These are phyloP conservation scores for Yamadazyma tumulicola DNA, from an alignment of 805 yeast genomes.

Conservation along the genomic window DNA sequence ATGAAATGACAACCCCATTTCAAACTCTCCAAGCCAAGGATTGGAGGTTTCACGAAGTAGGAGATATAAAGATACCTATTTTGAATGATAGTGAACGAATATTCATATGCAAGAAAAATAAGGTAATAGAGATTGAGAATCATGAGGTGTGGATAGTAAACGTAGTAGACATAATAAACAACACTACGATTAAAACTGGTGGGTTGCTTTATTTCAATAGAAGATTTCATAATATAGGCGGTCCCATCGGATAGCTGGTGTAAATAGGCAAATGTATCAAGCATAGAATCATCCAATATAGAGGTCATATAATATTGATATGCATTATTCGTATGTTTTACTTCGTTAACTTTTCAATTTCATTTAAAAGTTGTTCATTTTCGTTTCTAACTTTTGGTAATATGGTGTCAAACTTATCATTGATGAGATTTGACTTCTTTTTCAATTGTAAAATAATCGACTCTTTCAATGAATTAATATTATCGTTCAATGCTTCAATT, in stretches of 20 bases:
- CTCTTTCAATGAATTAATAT: constrained; percentile 25
- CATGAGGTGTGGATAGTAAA: constrained; percentile 91
- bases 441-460: constrained; percentile 22
- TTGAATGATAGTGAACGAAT: constrained; percentile 55
- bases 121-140: constrained; percentile 61
- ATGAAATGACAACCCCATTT: constrained; percentile 57
- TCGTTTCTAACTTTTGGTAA: constrained; percentile 25
- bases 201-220: constrained; percentile 67
- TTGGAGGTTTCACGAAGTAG: constrained; percentile 25
- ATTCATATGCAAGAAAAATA: constrained; percentile 55
- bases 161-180: constrained; percentile 54
- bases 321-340: constrained; percentile 9
- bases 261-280: not conserved
- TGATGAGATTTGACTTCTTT: constrained; percentile 22
- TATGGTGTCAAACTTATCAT: constrained; percentile 34
- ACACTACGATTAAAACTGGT: constrained; percentile 37
- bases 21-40: constrained; percentile 25
- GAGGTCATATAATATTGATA: not conserved
- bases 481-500: constrained; percentile 19
- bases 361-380: constrained; percentile 5
- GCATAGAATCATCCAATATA: not conserved
- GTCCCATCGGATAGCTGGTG: constrained; percentile 19
- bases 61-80: constrained; percentile 47
- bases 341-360: constrained; percentile 13
- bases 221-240: constrained; percentile 48